Evolutionary conservation across 2,329 filamentous ascomycete genomes (phyloP).

Genomic region (Cladobotryum protrusum): DNA sequence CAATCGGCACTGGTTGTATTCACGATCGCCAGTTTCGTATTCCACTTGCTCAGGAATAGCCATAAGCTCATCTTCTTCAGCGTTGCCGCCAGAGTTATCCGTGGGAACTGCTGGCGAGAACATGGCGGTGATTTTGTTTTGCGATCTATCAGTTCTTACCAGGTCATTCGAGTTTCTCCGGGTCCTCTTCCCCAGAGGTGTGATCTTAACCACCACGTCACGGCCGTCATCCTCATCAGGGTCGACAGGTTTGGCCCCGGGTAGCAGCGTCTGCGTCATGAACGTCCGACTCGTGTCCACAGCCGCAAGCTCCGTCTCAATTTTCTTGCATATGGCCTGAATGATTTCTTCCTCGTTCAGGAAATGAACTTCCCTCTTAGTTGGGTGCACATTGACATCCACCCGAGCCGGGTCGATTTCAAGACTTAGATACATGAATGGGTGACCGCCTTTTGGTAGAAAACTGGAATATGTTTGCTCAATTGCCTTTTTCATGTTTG

Average conservation of each 20-base stretch:
- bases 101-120: constrained; percentile 50
- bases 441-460: constrained; percentile 87
- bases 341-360: constrained; percentile 96
- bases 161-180: constrained; percentile 61
- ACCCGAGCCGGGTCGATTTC: constrained; percentile 89
- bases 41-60: constrained; percentile 46
- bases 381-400: constrained; percentile 96
- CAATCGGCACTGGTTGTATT: constrained; percentile 64
- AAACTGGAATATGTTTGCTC: constrained; percentile 87
- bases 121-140: constrained; percentile 96
- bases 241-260: constrained; percentile 45
- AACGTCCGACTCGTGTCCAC: constrained; percentile 94
- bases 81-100: constrained; percentile 14
- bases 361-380: constrained; percentile 94
- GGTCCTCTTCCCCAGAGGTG: constrained; percentile 32
- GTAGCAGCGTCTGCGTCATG: constrained; percentile 84
- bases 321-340: constrained; percentile 73
- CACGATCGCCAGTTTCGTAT: constrained; percentile 67
- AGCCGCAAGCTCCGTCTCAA: constrained; percentile 70
- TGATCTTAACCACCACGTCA: constrained; percentile 26
- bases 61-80: constrained; percentile 28
- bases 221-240: constrained; percentile 21
- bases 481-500: constrained; percentile 77
- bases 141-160: constrained; percentile 79
- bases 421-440: constrained; percentile 86